Base-by-base conservation (phyloP, 2,329 filamentous ascomycete species). In the Botrytis paeoniae region DNA sequence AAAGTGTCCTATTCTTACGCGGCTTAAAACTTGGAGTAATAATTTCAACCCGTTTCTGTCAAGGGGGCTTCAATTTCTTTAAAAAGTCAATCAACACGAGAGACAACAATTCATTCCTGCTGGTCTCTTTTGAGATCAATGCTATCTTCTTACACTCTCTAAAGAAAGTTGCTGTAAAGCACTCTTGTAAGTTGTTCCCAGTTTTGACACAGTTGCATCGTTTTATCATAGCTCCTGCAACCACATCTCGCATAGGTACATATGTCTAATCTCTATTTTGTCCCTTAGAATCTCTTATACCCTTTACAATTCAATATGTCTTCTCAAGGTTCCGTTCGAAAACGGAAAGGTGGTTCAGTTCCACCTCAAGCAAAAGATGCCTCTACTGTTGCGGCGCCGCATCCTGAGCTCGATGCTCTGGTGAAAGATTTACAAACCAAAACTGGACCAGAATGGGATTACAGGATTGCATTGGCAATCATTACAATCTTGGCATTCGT, bases 401-500 rank as follows among this genome's bases (percentile, higher is more conserved):
- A 81, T 78, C 29, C 76, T 18, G 87, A 88, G 75, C 81, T 87
- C 77, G 87, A 89, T 78, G 85, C 83, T 79, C 80, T 88, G 74
- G 81, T 83, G 73, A 85, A 85, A 77, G 80, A 81, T 71, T 73
- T 80, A 70, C 83, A 84, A 75, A 79, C 82, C 35, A 80, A 82
- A 69, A 79, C 83, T 48, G 83, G 83, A 73, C 87, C 87, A n/a
- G 92, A 97, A 83, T 91, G 89, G 86, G 93, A 97, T 79, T 97
- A 98, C 86, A 91, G 92, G 86, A 83, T 96, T 76, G 93, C 90
- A 75, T 88, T 98, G 74, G 83, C 84, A 45, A 81, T 97, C 77
- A 91, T 97, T 80, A 98, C 95, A 2, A 80, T 89, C 41, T 85
- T 98, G 77, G 95, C 94, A 68, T 98, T 99, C 80, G 80, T 94